These are phyloP conservation scores for Aspergillus fischeri DNA, from an alignment of 2,329 filamentous ascomycete genomes.

Conservation along the genomic window DNA sequence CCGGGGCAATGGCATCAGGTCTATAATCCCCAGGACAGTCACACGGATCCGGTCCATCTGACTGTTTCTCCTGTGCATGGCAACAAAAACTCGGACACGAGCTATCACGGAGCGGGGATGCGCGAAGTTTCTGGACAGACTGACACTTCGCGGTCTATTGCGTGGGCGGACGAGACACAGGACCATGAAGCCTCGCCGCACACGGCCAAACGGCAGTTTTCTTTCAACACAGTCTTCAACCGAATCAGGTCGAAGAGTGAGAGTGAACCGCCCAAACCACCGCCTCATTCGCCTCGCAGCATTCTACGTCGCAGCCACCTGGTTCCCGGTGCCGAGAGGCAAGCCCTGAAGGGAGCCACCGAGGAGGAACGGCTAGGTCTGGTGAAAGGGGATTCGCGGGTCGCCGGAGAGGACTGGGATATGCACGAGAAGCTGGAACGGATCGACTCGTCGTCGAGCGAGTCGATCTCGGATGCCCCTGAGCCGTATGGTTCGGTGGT, in stretches of 20 bases:
- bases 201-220: conserved; percentile 73
- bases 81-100: conserved; percentile 42
- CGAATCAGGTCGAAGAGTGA: conserved; percentile 35
- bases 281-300: conserved; percentile 30
- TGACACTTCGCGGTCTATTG: conserved; percentile 38
- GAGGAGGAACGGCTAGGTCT: conserved; percentile 81
- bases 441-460: conserved; percentile 15
- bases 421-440: conserved; percentile 29
- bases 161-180: conserved; percentile 29
- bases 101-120: conserved; percentile 26
- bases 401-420: conserved; percentile 17
- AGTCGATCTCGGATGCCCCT: conserved; percentile 11
- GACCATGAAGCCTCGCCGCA: conserved; percentile 39
- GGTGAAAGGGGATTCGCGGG: conserved; percentile 65
- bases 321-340: conserved; percentile 11
- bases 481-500: conserved; percentile 18
- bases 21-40: conserved; percentile 29
- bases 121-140: conserved; percentile 26
- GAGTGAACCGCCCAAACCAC: conserved; percentile 17
- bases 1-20: conserved; percentile 34
- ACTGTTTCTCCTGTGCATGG: conserved; percentile 56
- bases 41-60: conserved; percentile 59
- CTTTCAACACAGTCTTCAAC: conserved; percentile 80
- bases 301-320: conserved; percentile 41
- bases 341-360: conserved; percentile 53